These are phyloP conservation scores for Rhododendron ovatum DNA, from an alignment of 148 eudicot genomes.

Conservation along the genomic window DNA sequence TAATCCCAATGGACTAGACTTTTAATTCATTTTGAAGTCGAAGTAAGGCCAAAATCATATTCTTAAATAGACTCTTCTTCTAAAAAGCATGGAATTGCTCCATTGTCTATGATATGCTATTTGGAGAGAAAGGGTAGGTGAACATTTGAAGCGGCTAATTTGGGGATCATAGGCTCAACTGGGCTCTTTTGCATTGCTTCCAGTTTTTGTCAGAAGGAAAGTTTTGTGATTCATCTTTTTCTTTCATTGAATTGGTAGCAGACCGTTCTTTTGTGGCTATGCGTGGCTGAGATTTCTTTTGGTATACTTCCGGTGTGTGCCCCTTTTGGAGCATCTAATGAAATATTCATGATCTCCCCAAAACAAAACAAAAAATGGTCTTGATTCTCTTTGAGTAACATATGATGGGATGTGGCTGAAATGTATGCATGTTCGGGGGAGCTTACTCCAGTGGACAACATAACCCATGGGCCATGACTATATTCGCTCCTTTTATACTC, in stretches of 20 bases:
- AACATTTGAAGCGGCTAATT: neutral
- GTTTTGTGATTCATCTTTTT: neutral
- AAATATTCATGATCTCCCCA: neutral
- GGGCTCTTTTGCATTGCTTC: neutral
- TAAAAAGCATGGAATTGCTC: neutral
- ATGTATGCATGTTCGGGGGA: neutral
- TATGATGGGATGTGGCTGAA: neutral
- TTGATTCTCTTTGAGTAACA: neutral
- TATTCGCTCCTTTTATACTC: neutral
- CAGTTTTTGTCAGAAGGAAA: neutral
- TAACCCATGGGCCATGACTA: neutral
- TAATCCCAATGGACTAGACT: no score
- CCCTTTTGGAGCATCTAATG: neutral
- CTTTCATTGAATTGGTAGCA: neutral
- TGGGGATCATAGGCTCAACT: neutral
- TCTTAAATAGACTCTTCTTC: neutral
- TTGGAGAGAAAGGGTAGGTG: neutral
- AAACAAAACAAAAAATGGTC: neutral
- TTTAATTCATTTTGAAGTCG: no score
- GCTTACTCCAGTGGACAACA: neutral
- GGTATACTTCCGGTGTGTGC: neutral
- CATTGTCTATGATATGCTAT: neutral
- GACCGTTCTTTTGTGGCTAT: neutral
- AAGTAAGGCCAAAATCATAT: neutral
- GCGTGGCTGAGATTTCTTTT: neutral